A percentile compares a stretch with the other conserved stretches of the same genome.
Evolutionary conservation across 306 rosid genomes (phyloP).

Genomic region (Casuarina glauca): DNA sequence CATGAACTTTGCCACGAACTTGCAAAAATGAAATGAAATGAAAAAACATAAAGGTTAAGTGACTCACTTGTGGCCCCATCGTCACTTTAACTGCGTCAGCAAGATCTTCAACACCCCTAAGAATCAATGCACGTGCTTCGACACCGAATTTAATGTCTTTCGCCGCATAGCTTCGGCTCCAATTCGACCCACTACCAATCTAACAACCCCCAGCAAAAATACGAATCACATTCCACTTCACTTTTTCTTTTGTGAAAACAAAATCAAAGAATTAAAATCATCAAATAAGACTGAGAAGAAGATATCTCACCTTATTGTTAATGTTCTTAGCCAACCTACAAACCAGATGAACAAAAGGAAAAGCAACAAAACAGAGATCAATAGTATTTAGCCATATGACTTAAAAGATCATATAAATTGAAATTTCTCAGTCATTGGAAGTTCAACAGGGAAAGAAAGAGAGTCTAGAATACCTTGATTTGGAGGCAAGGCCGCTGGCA

Average conservation of each 20-base stretch:
- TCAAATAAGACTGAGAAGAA: background rate
- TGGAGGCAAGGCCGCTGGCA: slow-evolving; percentile 45
- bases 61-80: slow-evolving; percentile 50
- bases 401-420: background rate
- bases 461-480: slow-evolving; percentile 36
- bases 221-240: background rate
- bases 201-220: slow-evolving; percentile 1
- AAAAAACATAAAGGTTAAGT: background rate
- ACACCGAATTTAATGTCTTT: slow-evolving; percentile 54
- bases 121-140: slow-evolving; percentile 54
- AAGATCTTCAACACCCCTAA: slow-evolving; percentile 55
- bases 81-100: slow-evolving; percentile 57
- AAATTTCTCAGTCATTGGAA: background rate
- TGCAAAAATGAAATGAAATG: background rate
- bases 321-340: slow-evolving; percentile 30
- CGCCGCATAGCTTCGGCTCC: slow-evolving; percentile 52
- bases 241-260: background rate
- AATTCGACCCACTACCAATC: slow-evolving; percentile 39
- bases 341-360: background rate
- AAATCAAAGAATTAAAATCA: background rate
- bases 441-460: background rate
- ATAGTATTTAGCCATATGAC: slow-evolving; percentile 16
- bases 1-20: background rate
- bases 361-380: background rate
- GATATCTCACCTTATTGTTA: slow-evolving; percentile 29